Base-by-base conservation (phyloP, 805 yeast species). In the Cyberlindnera samutprakarnensis region DNA sequence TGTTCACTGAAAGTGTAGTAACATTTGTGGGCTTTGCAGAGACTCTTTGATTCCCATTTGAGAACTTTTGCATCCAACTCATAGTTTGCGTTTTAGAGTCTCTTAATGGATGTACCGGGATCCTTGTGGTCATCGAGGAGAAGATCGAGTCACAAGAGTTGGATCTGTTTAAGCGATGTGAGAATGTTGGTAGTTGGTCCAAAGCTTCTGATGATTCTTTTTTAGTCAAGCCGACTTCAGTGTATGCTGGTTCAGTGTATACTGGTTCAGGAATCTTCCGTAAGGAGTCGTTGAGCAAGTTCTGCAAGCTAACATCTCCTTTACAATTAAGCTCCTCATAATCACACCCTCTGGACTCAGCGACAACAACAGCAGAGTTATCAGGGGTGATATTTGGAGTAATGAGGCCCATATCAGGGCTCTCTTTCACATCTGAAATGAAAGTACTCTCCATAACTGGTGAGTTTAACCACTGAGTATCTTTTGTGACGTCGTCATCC, bases 111-210 rank as follows among this genome's bases (percentile, higher is more conserved):
- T 33, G 30, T 10, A 35, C 24, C 8, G 50, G 51, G 3, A 42
- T 37, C 32, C 48, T 44, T 1, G 49, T 27, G 2, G 43, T 42
- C 38, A 46, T 42, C 4, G 38, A 38, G 7, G 53, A 46, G 32
- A 51, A 51, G 10, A 51, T 45, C 24, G 49, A 43, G 31, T 51
- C 54, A 36, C 51, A 49, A 2, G 56, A 51, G 28, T 46, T 51
- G 10, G 56, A 47, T 39, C 56, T 42, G 35, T 47, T 47, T 28
- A 51, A 39, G 18, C 32, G 43, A 28, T 48, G 54, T 19, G 43
- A 47, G 27, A 45, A 49, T 2, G 43, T 36, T 12, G 49, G 48
- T 1, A 31, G 35, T 15, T 37, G 34, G 4, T 35, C 24, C 11
- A 9, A 7, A 4, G 11, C 23, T 15, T 15, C 31, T 13, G 5